Conservation (phyloP, 441 rosid species). For the Jatropha podagrica region DNA sequence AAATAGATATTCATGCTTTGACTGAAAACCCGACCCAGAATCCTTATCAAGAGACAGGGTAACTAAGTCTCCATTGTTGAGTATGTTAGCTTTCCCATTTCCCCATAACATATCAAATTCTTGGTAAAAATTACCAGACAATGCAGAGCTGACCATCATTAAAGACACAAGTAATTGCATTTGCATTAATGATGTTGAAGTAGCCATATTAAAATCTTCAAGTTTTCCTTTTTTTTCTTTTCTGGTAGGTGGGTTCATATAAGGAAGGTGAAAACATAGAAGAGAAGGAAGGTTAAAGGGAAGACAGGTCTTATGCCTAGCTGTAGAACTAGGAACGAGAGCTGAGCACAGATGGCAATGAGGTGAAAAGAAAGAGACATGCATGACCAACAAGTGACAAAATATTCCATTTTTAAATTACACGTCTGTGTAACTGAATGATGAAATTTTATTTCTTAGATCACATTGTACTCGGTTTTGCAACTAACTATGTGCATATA, state of each 20-base stretch:
- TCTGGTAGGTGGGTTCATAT: not conserved
- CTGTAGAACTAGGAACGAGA: not conserved
- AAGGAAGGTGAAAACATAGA: not conserved
- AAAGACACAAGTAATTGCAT: conserved; percentile 13
- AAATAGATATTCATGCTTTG: conserved; percentile 44
- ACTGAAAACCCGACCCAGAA: conserved; percentile 56
- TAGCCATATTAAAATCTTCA: not conserved
- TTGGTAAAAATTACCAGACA: conserved; percentile 27
- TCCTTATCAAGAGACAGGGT: conserved; percentile 44
- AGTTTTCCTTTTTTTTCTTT: too few species aligned
- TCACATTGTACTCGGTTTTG: too few species aligned
- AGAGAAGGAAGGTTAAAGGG: not conserved
- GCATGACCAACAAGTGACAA: conserved; percentile 1
- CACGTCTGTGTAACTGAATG: not conserved
- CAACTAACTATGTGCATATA: too few species aligned
- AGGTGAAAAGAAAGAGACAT: not conserved
- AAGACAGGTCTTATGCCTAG: not conserved
- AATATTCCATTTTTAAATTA: not conserved
- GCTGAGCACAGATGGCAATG: not conserved
- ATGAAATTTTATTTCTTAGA: too few species aligned
- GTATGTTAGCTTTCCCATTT: conserved; percentile 44
- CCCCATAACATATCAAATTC: conserved; percentile 49
- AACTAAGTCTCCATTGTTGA: conserved; percentile 44
- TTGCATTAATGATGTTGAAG: conserved; percentile 6
- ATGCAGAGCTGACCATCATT: conserved; percentile 5